Conservation (phyloP, 192 early-diverging fungal genomes). For the Dimargaris cristalligena region DNA sequence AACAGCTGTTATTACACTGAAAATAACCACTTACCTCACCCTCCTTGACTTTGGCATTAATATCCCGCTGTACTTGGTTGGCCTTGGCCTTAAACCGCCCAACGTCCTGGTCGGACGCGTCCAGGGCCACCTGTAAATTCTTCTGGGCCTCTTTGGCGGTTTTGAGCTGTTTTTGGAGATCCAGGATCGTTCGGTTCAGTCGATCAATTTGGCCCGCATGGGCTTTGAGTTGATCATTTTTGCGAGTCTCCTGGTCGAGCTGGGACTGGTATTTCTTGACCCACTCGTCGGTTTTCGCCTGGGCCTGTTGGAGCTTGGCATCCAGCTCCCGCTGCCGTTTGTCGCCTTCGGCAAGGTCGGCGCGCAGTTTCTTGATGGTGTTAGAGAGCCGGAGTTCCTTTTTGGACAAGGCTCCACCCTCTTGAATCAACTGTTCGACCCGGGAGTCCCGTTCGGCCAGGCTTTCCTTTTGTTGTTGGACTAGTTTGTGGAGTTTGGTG, state of each 20-base stretch:
- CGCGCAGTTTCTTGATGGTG: conserved; percentile 53
- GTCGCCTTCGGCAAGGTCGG: conserved; percentile 43
- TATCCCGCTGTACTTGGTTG: conserved; percentile 17
- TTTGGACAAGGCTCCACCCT: conserved; percentile 63
- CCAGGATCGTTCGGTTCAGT: conserved; percentile 7
- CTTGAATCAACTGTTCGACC: conserved; percentile 19
- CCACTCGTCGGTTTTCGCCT: conserved; percentile 28
- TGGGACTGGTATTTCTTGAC: conserved; percentile 23
- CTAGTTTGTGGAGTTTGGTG: conserved; percentile 19
- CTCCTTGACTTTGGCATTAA: conserved; percentile 26
- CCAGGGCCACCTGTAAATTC: conserved; percentile 14
- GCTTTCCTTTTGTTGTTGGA: conserved; percentile 22
- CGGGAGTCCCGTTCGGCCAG: not conserved
- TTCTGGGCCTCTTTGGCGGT: conserved; percentile 13
- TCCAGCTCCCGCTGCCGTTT: conserved; percentile 29
- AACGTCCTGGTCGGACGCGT: conserved; percentile 21
- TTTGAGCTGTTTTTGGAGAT: conserved; percentile 16
- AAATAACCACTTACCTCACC: conserved; percentile 14
- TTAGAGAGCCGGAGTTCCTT: conserved; percentile 52
- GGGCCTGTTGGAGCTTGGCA: conserved; percentile 30
- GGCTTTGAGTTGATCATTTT: conserved; percentile 17
- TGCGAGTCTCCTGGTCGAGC: conserved; percentile 23
- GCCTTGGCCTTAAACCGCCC: conserved; percentile 12
- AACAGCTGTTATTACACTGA: too few relatives aligned
- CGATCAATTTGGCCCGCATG: conserved; percentile 9